Evolutionary conservation across 140 eudicot genomes (phyloP).

Genomic region (Stevia rebaudiana): DNA sequence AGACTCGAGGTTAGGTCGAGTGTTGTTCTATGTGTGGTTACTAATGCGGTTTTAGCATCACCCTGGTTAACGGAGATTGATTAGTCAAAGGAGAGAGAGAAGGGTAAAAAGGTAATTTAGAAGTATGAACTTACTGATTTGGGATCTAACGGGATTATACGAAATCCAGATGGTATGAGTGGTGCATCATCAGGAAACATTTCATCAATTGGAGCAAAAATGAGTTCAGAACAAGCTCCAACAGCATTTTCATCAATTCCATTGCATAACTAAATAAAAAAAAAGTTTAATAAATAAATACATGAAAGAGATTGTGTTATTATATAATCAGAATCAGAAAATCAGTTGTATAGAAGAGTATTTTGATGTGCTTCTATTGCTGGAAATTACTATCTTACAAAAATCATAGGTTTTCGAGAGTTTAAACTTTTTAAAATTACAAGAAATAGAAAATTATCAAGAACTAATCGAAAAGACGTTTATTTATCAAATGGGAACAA

Average conservation of each 20-base stretch:
- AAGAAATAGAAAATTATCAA: too few species aligned
- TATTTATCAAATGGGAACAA: too few species aligned
- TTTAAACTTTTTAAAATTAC: too few species aligned
- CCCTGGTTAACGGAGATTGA: constrained; percentile 26
- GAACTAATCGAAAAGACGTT: too few species aligned
- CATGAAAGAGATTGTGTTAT: too few species aligned
- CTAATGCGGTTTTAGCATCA: constrained; percentile 30
- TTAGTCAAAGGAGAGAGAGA: not conserved
- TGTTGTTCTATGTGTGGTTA: constrained; percentile 45
- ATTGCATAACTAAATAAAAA: constrained; percentile 54
- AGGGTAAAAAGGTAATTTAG: not conserved
- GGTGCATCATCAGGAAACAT: constrained; percentile 81
- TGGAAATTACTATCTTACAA: too few species aligned
- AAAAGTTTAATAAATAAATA: too few species aligned
- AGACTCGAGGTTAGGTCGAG: constrained; percentile 59
- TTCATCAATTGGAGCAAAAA: constrained; percentile 76
- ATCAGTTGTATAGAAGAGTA: too few species aligned
- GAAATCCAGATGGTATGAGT: constrained; percentile 84
- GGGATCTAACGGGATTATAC: constrained; percentile 75
- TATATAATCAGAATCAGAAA: too few species aligned
- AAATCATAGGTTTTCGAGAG: too few species aligned
- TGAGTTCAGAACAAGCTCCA: constrained; percentile 77
- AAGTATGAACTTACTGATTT: constrained; percentile 52
- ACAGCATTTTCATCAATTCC: constrained; percentile 64
- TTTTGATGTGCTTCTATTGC: too few species aligned